Conservation (phyloP, 2,329 filamentous ascomycete species). For the Plectosphaerella cucumerina region DNA sequence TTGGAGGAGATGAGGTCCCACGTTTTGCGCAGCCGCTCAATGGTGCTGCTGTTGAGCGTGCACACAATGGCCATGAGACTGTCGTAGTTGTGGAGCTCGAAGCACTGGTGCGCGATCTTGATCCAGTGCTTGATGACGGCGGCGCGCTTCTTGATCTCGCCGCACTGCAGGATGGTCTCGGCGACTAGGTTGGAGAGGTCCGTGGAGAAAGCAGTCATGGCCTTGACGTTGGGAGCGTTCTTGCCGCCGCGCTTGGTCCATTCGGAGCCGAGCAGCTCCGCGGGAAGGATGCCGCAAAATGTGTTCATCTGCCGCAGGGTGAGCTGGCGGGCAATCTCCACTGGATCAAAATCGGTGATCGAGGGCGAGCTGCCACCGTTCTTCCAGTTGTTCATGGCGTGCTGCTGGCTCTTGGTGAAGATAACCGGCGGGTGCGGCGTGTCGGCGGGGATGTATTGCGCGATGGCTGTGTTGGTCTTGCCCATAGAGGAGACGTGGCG, state of each 20-base stretch:
- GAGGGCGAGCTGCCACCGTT: conserved; percentile 64
- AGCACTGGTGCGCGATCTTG: conserved; percentile 82
- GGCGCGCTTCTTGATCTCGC: conserved; percentile 92
- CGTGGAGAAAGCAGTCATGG: conserved; percentile 89
- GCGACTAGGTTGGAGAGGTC: conserved; percentile 90
- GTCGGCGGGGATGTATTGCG: conserved; percentile 66
- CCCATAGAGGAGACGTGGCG: conserved; percentile 81
- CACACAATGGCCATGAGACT: conserved; percentile 96
- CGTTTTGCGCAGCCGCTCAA: conserved; percentile 80
- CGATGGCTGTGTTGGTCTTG: conserved; percentile 75
- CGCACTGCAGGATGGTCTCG: conserved; percentile 81
- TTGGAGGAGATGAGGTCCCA: conserved; percentile 87
- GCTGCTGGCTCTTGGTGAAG: conserved; percentile 73
- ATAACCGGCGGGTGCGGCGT: conserved; percentile 65
- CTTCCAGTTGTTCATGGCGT: conserved; percentile 69
- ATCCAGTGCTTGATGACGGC: conserved; percentile 95
- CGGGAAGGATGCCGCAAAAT: conserved; percentile 87
- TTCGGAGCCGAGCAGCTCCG: conserved; percentile 85
- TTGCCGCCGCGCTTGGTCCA: conserved; percentile 87
- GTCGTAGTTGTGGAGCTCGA: conserved; percentile 93
- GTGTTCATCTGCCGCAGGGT: conserved; percentile 88
- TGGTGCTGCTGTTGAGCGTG: conserved; percentile 86
- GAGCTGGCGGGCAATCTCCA: conserved; percentile 87
- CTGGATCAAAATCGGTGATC: conserved; percentile 84
- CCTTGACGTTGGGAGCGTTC: conserved; percentile 82